A percentile compares a stretch with the other conserved stretches of the same genome.
phyloP scores from a whole-genome alignment of 2,329 filamentous ascomycete genomes.

The Teratosphaeria gauchensis region DNA sequence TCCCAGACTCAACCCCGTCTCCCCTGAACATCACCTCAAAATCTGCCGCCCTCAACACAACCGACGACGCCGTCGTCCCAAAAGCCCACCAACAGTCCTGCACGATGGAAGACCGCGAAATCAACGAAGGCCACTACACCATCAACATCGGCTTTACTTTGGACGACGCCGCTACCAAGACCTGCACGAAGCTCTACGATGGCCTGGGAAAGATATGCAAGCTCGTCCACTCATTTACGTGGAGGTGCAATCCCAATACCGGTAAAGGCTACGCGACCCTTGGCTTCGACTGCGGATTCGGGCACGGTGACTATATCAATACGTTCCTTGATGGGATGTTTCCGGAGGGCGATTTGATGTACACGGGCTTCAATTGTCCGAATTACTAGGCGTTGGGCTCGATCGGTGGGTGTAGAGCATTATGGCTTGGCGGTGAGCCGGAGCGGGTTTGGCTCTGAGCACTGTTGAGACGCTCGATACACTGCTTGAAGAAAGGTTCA shows the following conservation, averaged over 20 bases:
- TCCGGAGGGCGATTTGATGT: neutral
- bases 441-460: too few relatives aligned
- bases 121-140: neutral
- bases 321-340: neutral
- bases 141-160: neutral
- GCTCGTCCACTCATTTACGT: neutral
- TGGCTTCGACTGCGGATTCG: neutral
- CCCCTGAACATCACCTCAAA: neutral
- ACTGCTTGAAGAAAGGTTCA: too few relatives aligned
- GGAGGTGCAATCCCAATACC: neutral
- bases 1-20: too few relatives aligned
- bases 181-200: neutral
- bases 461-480: too few relatives aligned
- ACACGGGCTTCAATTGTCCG: neutral
- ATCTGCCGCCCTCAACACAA: neutral
- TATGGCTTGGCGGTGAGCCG: too few relatives aligned
- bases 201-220: neutral
- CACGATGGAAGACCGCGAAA: neutral
- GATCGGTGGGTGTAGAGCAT: too few relatives aligned
- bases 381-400: neutral
- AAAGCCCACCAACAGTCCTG: neutral
- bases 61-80: neutral
- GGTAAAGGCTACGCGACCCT: neutral
- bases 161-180: neutral
- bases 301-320: neutral